These are phyloP conservation scores for Areca catechu DNA, from an alignment of 176 grass and related monocot species.

Conservation along the genomic window DNA sequence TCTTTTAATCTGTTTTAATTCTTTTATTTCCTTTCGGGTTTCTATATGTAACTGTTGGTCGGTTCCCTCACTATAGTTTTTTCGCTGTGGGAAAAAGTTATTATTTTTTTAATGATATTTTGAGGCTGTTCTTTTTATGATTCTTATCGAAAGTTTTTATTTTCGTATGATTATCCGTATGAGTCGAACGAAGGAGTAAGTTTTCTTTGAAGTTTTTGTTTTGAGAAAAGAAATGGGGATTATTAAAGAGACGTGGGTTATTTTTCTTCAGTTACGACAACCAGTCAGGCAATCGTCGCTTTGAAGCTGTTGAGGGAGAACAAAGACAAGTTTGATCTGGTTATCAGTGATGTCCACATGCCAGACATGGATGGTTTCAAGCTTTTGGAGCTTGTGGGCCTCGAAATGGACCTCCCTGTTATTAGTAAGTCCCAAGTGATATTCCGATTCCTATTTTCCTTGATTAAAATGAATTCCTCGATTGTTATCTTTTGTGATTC, in stretches of 20 bases:
- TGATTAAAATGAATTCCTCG: too few species aligned
- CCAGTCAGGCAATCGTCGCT: conserved; percentile 24
- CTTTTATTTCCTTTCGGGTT: neutral
- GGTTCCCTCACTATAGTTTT: neutral
- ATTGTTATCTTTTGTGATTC: too few species aligned
- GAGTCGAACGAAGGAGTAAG: neutral
- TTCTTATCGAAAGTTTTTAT: too few species aligned
- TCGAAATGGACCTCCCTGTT: conserved; percentile 74
- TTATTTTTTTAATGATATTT: neutral
- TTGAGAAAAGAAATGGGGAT: too few species aligned
- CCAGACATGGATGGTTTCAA: conserved; percentile 59
- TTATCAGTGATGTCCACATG: conserved; percentile 77
- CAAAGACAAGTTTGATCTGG: conserved; percentile 48
- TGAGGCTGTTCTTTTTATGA: too few species aligned
- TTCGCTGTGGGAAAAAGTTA: conserved; percentile 9
- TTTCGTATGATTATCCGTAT: too few species aligned
- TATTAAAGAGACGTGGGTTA: neutral
- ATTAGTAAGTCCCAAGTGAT: conserved; percentile 34
- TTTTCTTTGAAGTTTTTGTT: neutral
- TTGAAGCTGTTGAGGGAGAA: conserved; percentile 39
- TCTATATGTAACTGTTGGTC: too few species aligned
- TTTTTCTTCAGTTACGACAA: conserved; percentile 37
- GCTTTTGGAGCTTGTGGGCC: conserved; percentile 44
- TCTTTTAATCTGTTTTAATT: neutral
- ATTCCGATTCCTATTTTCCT: too few species aligned